Conservation (phyloP, 2,329 filamentous ascomycete species). For the Tolypocladium pustulatum region DNA sequence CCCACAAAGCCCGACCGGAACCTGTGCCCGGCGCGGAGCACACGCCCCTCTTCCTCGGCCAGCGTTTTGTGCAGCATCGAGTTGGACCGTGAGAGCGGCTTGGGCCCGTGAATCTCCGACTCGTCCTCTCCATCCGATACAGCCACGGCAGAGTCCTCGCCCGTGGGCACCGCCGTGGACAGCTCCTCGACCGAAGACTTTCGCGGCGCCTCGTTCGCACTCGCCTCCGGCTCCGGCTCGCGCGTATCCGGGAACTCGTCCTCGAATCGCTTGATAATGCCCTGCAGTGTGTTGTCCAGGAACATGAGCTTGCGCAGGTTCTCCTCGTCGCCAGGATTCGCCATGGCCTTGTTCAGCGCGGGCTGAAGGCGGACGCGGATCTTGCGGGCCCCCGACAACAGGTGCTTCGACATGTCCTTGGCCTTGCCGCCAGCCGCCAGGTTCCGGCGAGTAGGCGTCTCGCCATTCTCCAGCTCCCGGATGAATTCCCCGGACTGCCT, state of each 20-base stretch:
- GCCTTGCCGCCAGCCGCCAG: conserved; percentile 48
- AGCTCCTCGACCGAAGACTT: conserved; percentile 9
- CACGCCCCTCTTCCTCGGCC: conserved; percentile 46
- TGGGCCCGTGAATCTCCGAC: conserved; percentile 28
- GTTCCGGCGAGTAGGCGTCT: conserved; percentile 29
- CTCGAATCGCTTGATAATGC: conserved; percentile 92
- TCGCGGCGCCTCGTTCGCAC: conserved; percentile 3
- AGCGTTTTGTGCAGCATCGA: conserved; percentile 44
- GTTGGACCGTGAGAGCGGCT: conserved; percentile 37
- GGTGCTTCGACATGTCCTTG: conserved; percentile 86
- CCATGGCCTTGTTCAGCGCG: conserved; percentile 64
- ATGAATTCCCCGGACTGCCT: conserved; percentile 41
- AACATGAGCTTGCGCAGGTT: conserved; percentile 78
- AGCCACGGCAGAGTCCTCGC: conserved; percentile 23
- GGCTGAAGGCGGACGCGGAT: conserved; percentile 77
- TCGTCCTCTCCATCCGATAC: conserved; percentile 41
- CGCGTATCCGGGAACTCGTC: conserved; percentile 91
- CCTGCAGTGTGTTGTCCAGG: conserved; percentile 76
- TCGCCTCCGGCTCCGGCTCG: conserved; percentile 10
- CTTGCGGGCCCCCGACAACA: conserved; percentile 79
- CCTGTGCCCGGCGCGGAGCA: conserved; percentile 43
- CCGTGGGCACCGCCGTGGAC: conserved; percentile 12
- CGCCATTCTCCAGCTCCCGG: conserved; percentile 40
- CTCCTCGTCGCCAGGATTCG: conserved; percentile 57
- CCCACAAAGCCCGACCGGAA: conserved; percentile 44